Evolutionary conservation across 495 filamentous ascomycete genomes (phyloP), one percentile per base, ranked within the genome.

Genomic region (Penicillium manginii): DNA sequence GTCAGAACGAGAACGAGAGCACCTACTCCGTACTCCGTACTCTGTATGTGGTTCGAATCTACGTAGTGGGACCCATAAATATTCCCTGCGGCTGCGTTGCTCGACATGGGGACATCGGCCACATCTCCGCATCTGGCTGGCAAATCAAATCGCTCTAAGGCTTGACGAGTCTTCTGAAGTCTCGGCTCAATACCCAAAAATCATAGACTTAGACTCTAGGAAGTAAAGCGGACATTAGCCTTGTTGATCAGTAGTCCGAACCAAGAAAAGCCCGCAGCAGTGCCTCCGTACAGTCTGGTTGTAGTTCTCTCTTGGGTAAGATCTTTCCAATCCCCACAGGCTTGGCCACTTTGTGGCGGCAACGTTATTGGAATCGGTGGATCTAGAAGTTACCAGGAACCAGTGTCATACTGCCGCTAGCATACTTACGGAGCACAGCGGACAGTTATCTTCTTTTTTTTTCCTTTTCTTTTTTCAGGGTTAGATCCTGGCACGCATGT

Each of bases 301-400:
- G 23, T 48, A 35, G n/a, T 59, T 52, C n/a, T 31, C 22, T 39
- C 19, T 31, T 37, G 14, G 26, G 42, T n/a, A 55, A 48, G 6
- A n/a, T 37, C 31, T 29, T 55, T 55, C 35, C 17, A 51, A 59
- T 55, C 55, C 51, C 40, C 50, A 48, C 60, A 19, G 32, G 22
- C 18, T 39, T 32, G 49, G 26, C 18, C 31, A 17, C 2, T 9
- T 35, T 37, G 10, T 39, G 23, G n/a, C 42, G 43, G 47, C 37
- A 19, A 21, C 33, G 17, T 23, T 39, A 21, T 39, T 52, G 40
- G 45, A 14, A 26, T 12, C 22, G 22, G 50, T 52, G 59, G 48
- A 55, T 59, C 48, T 32, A 15, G 32, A 59, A 53, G 47, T 22
- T 54, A 35, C 32, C 55, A 62, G 55, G 50, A 50, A 40, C 48